Percentiles rank a stretch among this genome's conserved stretches.
Evolutionary conservation across 768 basidiomycete species (phyloP).

Genomic region (Rhodotorula toruloides): DNA sequence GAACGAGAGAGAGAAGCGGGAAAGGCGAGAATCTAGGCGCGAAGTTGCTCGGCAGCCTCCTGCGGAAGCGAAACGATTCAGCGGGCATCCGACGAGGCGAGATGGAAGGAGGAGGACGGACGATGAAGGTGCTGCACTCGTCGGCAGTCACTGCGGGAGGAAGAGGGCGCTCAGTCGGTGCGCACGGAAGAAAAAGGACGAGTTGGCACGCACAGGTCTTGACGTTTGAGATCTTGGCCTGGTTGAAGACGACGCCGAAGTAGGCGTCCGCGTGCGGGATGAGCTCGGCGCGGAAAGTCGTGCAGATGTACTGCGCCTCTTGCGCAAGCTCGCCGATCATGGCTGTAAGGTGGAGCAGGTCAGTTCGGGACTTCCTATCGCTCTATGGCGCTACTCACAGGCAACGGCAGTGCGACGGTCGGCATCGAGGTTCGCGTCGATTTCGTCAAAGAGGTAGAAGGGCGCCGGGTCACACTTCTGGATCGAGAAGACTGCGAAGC

Average conservation of each 20-base stretch:
- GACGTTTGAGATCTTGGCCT: slow-evolving; percentile 36
- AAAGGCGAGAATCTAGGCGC: slow-evolving; percentile 5
- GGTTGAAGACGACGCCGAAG: slow-evolving; percentile 64
- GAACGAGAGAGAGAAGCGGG: neutral
- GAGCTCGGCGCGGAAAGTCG: slow-evolving; percentile 98
- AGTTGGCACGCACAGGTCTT: slow-evolving; percentile 14
- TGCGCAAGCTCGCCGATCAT: slow-evolving; percentile 90
- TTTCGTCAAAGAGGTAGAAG: slow-evolving; percentile 99
- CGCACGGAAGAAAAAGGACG: no score
- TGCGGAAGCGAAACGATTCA: neutral
- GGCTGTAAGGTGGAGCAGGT: slow-evolving; percentile 49
- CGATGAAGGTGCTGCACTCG: slow-evolving; percentile 36
- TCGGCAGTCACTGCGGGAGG: slow-evolving; percentile 26
- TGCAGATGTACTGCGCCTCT: slow-evolving; percentile 93
- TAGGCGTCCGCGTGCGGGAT: slow-evolving; percentile 91
- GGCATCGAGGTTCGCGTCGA: slow-evolving; percentile 95
- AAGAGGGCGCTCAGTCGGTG: neutral
- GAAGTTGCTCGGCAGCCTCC: slow-evolving; percentile 36
- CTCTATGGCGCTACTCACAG: slow-evolving; percentile 53
- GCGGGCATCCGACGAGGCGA: no score
- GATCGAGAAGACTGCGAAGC: slow-evolving; percentile 77
- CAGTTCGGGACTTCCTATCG: neutral
- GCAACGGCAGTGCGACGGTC: slow-evolving; percentile 97
- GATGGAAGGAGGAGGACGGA: neutral
- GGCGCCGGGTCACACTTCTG: slow-evolving; percentile 99